phyloP scores from a whole-genome alignment of 257 asterid genomes.

The Solanum rostratum region DNA sequence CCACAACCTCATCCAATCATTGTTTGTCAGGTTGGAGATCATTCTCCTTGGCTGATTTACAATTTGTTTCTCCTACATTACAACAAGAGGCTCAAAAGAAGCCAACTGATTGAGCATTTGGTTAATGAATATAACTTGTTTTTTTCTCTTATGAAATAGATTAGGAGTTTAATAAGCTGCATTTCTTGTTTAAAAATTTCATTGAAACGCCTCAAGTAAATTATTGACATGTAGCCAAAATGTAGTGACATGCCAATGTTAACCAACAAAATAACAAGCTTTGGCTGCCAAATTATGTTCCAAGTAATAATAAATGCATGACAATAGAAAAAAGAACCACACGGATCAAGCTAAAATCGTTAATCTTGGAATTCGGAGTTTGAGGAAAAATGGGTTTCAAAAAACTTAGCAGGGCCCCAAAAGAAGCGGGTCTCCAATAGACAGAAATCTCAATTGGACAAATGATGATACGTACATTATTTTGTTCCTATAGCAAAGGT shows the following conservation, averaged over 20 bases:
- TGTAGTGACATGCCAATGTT: not conserved
- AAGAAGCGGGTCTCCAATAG: no score
- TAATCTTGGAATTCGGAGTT: not conserved
- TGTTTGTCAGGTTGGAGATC: constrained; percentile 62
- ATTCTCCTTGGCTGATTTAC: constrained; percentile 58
- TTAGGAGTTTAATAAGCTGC: no score
- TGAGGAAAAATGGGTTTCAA: not conserved
- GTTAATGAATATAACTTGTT: not conserved
- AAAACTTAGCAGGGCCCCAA: no score
- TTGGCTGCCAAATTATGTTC: not conserved
- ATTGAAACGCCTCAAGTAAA: no score
- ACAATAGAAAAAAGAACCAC: not conserved
- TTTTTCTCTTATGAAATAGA: no score
- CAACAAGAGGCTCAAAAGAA: constrained; percentile 3
- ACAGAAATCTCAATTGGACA: no score
- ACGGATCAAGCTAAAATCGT: not conserved
- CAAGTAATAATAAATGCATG: not conserved
- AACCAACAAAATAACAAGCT: not conserved
- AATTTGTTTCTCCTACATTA: constrained; percentile 8
- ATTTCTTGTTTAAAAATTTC: no score
- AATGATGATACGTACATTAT: no score
- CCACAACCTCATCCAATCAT: not conserved
- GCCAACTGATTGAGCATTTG: not conserved
- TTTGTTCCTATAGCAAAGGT: no score
- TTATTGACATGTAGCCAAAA: no score